Evolutionary conservation across 176 grass and related monocot species (phyloP).

Genomic region (Coix lacrymajobi): DNA sequence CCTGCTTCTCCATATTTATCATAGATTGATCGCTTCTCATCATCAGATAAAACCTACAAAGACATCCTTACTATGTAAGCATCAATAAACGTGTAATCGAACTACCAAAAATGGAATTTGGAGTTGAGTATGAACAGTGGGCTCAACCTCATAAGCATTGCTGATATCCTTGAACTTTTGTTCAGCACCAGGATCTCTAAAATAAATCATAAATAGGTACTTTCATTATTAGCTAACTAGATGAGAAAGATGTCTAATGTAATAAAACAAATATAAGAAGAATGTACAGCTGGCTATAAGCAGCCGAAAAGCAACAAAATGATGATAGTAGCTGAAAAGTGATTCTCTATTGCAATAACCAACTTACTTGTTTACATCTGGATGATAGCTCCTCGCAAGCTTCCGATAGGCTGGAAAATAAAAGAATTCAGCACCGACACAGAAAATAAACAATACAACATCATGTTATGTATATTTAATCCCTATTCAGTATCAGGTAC

Average conservation of each 20-base stretch:
- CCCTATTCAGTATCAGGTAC: background rate
- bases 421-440: constrained; percentile 16
- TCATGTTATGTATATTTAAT: background rate
- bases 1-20: constrained; percentile 99
- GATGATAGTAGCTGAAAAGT: background rate
- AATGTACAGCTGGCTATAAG: background rate
- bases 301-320: background rate
- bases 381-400: constrained; percentile 89
- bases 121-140: constrained; percentile 4
- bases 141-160: constrained; percentile 92
- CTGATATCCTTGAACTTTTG: constrained; percentile 98
- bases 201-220: constrained; percentile 30
- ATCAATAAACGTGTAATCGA: constrained; percentile 7
- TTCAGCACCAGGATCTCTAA: constrained; percentile 89
- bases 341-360: background rate
- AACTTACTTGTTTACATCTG: constrained; percentile 96
- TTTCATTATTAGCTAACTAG: background rate
- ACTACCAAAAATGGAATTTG: constrained; percentile 2
- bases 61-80: background rate
- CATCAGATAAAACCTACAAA: constrained; percentile 85
- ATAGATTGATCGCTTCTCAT: constrained; percentile 91
- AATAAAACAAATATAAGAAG: constrained; percentile 21
- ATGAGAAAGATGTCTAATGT: constrained; percentile 11
- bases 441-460: background rate
- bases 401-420: constrained; percentile 78